Evolutionary conservation across 176 grass and related monocot species (phyloP).

Genomic region (Dendrocalamus sinicus): DNA sequence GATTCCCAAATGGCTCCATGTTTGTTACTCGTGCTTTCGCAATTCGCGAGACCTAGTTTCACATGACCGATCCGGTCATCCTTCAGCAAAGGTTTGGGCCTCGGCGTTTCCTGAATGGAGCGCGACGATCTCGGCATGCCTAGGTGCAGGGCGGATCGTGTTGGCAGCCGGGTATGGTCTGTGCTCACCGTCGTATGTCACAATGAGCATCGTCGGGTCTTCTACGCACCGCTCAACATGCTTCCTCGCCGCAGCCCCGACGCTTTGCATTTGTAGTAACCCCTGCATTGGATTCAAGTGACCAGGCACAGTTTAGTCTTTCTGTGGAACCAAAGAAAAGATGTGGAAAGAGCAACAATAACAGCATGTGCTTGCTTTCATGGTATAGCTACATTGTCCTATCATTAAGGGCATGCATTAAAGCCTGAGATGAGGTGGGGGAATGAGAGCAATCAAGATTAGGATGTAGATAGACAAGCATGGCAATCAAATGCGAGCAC

Average conservation of each 20-base stretch:
- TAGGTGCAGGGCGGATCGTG: slow-evolving; percentile 54
- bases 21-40: slow-evolving; percentile 7
- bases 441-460: slow-evolving; percentile 46
- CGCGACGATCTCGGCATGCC: neutral
- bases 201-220: slow-evolving; percentile 76
- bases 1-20: slow-evolving; percentile 33
- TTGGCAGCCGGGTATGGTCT: slow-evolving; percentile 58
- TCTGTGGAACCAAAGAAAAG: slow-evolving; percentile 8
- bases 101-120: neutral
- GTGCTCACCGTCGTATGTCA: slow-evolving; percentile 88
- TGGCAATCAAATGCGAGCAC: slow-evolving; percentile 36
- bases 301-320: slow-evolving; percentile 1
- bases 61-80: neutral
- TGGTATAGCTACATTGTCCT: slow-evolving; percentile 58
- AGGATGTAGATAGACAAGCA: slow-evolving; percentile 44
- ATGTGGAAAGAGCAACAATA: slow-evolving; percentile 11
- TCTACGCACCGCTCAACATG: slow-evolving; percentile 81
- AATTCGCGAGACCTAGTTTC: neutral
- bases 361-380: slow-evolving; percentile 58
- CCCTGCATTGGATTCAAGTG: slow-evolving; percentile 59
- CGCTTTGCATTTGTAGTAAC: slow-evolving; percentile 92
- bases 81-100: neutral
- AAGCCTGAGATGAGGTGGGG: slow-evolving; percentile 42
- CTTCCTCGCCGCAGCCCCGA: slow-evolving; percentile 84
- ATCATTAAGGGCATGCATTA: slow-evolving; percentile 46